Evolutionary conservation across 805 yeast species (phyloP).

Genomic region (Kodamaea kaohsiungensis): DNA sequence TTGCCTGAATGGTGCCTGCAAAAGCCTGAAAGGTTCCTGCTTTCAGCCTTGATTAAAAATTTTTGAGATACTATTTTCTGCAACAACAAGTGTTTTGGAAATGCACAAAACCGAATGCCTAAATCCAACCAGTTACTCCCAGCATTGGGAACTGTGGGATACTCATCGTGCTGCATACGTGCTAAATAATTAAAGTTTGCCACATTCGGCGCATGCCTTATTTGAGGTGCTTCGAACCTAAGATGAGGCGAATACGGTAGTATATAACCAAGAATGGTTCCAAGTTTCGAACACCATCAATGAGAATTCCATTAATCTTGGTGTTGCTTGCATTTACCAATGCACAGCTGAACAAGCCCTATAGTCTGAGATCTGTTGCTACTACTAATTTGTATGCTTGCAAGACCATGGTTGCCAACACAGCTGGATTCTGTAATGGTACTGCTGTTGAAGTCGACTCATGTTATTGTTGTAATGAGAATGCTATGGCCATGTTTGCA

Average conservation of each 20-base stretch:
- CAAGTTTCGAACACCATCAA: background rate
- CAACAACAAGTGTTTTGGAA: background rate
- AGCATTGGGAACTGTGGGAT: background rate
- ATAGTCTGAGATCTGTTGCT: background rate
- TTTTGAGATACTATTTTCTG: background rate
- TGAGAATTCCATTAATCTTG: background rate
- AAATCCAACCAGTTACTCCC: background rate
- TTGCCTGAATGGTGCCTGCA: too few relatives aligned
- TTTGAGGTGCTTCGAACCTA: too few relatives aligned
- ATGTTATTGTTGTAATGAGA: constrained; percentile 4
- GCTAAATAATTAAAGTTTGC: background rate
- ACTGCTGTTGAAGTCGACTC: background rate
- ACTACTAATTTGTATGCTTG: constrained; percentile 4
- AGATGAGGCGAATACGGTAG: background rate
- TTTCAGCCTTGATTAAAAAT: background rate
- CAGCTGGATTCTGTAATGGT: constrained; percentile 4
- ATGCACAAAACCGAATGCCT: background rate
- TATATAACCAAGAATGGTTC: background rate
- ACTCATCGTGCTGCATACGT: background rate
- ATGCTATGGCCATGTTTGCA: constrained; percentile 5
- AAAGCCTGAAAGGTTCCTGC: background rate
- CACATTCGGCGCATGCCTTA: background rate
- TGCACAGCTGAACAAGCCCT: constrained; percentile 4
- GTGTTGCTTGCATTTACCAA: background rate
- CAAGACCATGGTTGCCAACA: background rate